phyloP scores from a whole-genome alignment of 192 early-diverging fungal genomes.

The Paraglomus brasilianum region DNA sequence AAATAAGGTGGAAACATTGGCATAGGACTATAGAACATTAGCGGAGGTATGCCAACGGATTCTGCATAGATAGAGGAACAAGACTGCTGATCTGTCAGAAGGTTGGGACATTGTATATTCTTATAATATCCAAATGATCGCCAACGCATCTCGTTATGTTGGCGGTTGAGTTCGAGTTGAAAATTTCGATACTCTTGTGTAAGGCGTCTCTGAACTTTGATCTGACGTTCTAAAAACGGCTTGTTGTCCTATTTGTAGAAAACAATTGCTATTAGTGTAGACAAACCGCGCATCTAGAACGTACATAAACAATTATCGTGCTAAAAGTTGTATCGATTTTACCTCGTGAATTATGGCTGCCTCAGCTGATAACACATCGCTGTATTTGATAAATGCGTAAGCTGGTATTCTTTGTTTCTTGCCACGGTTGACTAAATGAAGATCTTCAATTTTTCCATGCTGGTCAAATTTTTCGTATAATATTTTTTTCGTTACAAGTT shows the following conservation, averaged over 20 bases:
- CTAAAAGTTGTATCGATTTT: not conserved
- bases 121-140: not conserved
- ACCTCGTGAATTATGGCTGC: slow-evolving; percentile 57
- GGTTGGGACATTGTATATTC: no score
- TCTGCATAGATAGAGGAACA: no score
- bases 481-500: slow-evolving; percentile 41
- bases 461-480: slow-evolving; percentile 51
- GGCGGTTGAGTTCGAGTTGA: slow-evolving; percentile 10
- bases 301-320: not conserved
- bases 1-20: no score
- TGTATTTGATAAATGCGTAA: slow-evolving; percentile 68
- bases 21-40: no score
- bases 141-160: slow-evolving; percentile 1
- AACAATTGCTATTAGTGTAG: not conserved
- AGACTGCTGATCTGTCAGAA: no score
- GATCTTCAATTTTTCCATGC: slow-evolving; percentile 54
- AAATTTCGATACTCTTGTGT: slow-evolving; percentile 34
- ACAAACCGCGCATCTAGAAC: not conserved
- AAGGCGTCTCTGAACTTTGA: slow-evolving; percentile 39
- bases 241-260: slow-evolving; percentile 34
- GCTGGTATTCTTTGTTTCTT: slow-evolving; percentile 34
- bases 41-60: no score
- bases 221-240: slow-evolving; percentile 30
- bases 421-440: slow-evolving; percentile 52
- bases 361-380: slow-evolving; percentile 44